These are phyloP conservation scores for Marsdenia floribunda DNA, from an alignment of 257 asterid genomes.

Conservation along the genomic window DNA sequence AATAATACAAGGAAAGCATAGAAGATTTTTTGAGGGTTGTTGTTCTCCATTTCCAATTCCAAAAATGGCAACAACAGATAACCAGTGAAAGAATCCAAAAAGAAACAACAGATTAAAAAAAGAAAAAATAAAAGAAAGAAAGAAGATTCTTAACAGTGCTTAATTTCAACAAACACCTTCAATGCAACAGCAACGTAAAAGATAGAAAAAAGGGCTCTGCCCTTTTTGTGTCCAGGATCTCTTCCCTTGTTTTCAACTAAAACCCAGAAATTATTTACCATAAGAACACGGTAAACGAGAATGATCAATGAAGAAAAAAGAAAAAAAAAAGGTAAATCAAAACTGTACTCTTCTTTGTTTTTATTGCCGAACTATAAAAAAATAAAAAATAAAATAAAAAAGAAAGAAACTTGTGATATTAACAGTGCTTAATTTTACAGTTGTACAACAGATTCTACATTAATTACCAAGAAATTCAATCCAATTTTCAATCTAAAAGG, in stretches of 20 bases:
- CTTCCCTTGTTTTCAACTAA: constrained; percentile 2
- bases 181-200: neutral
- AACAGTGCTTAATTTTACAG: neutral
- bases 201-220: neutral
- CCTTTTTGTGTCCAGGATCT: neutral
- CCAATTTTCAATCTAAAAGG: neutral
- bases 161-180: neutral
- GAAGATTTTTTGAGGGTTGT: neutral
- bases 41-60: neutral
- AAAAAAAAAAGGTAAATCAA: neutral
- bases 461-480: neutral
- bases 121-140: too few relatives aligned
- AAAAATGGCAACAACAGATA: neutral
- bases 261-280: constrained; percentile 1
- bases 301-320: neutral
- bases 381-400: too few relatives aligned
- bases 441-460: neutral
- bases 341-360: neutral
- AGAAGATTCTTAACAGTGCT: too few relatives aligned
- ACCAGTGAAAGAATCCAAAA: neutral
- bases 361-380: constrained; percentile 1
- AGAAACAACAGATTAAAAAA: neutral
- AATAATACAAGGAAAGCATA: neutral
- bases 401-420: too few relatives aligned
- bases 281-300: neutral